phyloP scores from a whole-genome alignment of 441 rosid species.

The Erodium texanum region DNA sequence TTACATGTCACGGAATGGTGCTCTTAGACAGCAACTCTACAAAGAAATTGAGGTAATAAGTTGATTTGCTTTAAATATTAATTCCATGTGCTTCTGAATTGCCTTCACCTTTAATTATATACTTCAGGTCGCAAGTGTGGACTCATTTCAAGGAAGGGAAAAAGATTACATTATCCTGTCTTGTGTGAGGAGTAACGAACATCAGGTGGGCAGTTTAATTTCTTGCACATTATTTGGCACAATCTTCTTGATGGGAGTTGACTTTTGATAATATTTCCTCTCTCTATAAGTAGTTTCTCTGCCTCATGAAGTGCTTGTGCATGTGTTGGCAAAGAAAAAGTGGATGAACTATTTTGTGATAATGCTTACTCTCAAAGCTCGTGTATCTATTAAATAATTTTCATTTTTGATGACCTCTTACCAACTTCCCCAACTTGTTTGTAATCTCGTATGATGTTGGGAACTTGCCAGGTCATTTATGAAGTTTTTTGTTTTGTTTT shows the following conservation, averaged over 20 bases:
- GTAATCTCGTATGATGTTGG: too few species aligned
- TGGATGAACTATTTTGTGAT: not conserved
- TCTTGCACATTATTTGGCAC: not conserved
- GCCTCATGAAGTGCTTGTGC: not conserved
- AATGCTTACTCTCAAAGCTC: not conserved
- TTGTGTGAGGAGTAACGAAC: conserved; percentile 98
- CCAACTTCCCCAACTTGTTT: not conserved
- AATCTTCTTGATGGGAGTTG: not conserved
- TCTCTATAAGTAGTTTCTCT: not conserved
- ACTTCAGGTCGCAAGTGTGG: conserved; percentile 94
- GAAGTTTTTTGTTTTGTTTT: too few species aligned
- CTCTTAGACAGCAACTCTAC: conserved; percentile 95
- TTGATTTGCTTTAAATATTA: conserved; percentile 8
- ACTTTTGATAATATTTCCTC: not conserved
- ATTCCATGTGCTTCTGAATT: conserved; percentile 11
- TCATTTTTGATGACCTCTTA: not conserved
- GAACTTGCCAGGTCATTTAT: not conserved
- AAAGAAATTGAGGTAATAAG: conserved; percentile 87
- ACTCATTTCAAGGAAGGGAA: conserved; percentile 99
- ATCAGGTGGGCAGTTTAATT: conserved; percentile 57
- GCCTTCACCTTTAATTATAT: conserved; percentile 18
- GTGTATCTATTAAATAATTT: not conserved
- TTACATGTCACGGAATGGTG: conserved; percentile 96
- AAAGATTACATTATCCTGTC: conserved; percentile 97
- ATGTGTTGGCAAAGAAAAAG: not conserved